Evolutionary conservation across 495 filamentous ascomycete species (phyloP), one percentile per base, ranked within the genome.

Genomic region (Collariella sp.): DNA sequence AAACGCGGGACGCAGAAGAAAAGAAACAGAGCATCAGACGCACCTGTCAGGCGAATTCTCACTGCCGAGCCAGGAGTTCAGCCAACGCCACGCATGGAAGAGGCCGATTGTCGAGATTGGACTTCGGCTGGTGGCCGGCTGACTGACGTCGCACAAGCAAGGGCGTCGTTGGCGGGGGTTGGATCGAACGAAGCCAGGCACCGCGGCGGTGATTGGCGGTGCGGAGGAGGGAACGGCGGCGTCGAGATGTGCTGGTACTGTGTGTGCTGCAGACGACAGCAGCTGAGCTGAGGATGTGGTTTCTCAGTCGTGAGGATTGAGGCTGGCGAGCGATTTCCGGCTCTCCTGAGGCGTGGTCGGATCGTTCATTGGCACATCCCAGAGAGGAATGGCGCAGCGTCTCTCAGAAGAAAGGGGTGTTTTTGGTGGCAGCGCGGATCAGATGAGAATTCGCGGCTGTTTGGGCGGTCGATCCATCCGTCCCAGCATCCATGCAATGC

Each of bases 371-470:
- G 44, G 35, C 36, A 42, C 1, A 26, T 47, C 40, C 51, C 43
- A 55, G 43, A 57, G 36, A 20, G 51, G 59, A 18, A 16, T 62
- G 58, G 59, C 33, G 59, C 35, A 7, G 13, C 13, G 33, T 34
- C 33, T 13, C n/a, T 41, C 13, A 5, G 29, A 46, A 43, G 57
- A 33, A 41, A 20, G 35, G 47, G 19, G 19, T 11, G 35, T 34
- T 43, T 47, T 35, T 54, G n/a, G n/a, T n/a, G n/a, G n/a, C n/a
- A n/a, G n/a, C 26, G 26, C 5, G 4, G 26, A 5, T 31, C 26
- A 9, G 52, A 55, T 47, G 50, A 41, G 47, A 52, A 49, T 45
- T 49, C 46, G 39, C 31, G 12, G 23, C 40, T 39, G 46, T 52
- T 57, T 57, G 40, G 40, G 47, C 39, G 46, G 46, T 24, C 54